phyloP scores from a whole-genome alignment of 1,284 basidiomycete species.

The Fomitopsis pinicola region DNA sequence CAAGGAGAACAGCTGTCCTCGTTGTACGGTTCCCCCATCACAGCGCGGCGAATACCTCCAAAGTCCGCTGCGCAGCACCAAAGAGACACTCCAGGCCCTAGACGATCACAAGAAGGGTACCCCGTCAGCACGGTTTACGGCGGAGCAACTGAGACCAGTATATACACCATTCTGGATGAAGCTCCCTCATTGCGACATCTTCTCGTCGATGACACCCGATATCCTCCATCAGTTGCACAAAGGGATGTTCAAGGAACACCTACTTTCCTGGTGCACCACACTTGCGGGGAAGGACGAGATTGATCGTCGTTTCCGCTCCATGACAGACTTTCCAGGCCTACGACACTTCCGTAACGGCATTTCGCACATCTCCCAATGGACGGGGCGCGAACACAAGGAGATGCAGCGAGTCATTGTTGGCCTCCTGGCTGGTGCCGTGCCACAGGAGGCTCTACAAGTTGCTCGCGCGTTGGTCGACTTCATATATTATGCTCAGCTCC shows the following conservation, averaged over 20 bases:
- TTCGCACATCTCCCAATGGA: conserved; percentile 24
- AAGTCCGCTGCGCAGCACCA: conserved; percentile 2
- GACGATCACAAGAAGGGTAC: not conserved
- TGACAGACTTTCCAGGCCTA: conserved; percentile 9
- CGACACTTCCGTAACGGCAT: conserved; percentile 23
- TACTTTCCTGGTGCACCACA: conserved; percentile 19
- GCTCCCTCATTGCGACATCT: conserved; percentile 26
- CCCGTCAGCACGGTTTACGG: not conserved
- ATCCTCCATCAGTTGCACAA: conserved; percentile 24
- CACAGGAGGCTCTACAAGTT: conserved; percentile 4
- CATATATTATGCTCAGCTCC: conserved; percentile 22
- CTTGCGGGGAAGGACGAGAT: conserved; percentile 12
- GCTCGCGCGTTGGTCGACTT: conserved; percentile 25
- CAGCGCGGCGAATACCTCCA: conserved; percentile 7
- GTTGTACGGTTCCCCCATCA: conserved; percentile 7
- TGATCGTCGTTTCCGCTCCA: conserved; percentile 8
- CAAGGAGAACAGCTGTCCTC: conserved; percentile 14
- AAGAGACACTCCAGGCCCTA: not conserved
- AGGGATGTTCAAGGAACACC: conserved; percentile 26
- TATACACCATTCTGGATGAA: conserved; percentile 25
- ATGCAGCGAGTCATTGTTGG: conserved; percentile 25
- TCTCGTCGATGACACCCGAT: not conserved
- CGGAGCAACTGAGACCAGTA: conserved; percentile 7
- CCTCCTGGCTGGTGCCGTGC: conserved; percentile 12
- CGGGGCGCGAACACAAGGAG: conserved; percentile 25